Conservation (phyloP, 2,329 filamentous ascomycete species). For the Aspergillus transmontanensis region DNA sequence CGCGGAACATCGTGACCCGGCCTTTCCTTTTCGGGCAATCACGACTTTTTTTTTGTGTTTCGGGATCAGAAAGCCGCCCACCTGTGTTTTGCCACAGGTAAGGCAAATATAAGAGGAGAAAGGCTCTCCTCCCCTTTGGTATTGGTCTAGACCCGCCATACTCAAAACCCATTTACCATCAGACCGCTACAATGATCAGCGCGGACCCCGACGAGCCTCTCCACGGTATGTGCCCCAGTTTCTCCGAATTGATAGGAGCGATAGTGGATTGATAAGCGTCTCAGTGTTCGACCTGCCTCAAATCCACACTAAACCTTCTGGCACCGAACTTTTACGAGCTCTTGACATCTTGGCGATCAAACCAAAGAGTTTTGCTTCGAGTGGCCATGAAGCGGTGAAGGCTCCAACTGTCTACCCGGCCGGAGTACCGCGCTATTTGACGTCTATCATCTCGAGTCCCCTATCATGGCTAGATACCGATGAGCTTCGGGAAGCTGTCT, state of each 20-base stretch:
- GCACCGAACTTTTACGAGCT: constrained; percentile 62
- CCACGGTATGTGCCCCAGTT: constrained; percentile 35
- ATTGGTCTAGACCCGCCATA: background rate
- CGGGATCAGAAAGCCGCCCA: constrained; percentile 21
- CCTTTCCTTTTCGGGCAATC: constrained; percentile 36
- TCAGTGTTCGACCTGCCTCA: constrained; percentile 77
- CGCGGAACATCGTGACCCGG: constrained; percentile 28
- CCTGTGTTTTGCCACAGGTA: constrained; percentile 20
- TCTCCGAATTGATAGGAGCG: constrained; percentile 22
- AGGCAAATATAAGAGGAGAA: constrained; percentile 13
- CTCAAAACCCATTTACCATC: background rate
- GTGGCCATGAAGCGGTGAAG: constrained; percentile 29
- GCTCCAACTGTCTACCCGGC: constrained; percentile 38
- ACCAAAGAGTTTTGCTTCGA: constrained; percentile 55
- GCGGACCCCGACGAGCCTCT: constrained; percentile 40
- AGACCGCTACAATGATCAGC: constrained; percentile 32
- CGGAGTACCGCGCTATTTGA: constrained; percentile 50
- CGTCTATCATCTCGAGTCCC: constrained; percentile 48
- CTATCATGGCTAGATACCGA: constrained; percentile 50
- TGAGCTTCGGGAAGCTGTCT: constrained; percentile 51
- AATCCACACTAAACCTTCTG: constrained; percentile 74
- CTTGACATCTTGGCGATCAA: constrained; percentile 68
- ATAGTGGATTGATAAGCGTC: constrained; percentile 36
- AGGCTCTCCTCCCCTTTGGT: background rate
- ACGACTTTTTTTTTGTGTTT: constrained; percentile 31